These are phyloP conservation scores for Boletus albobrunnescens DNA, from an alignment of 1,284 basidiomycete species.

Conservation along the genomic window DNA sequence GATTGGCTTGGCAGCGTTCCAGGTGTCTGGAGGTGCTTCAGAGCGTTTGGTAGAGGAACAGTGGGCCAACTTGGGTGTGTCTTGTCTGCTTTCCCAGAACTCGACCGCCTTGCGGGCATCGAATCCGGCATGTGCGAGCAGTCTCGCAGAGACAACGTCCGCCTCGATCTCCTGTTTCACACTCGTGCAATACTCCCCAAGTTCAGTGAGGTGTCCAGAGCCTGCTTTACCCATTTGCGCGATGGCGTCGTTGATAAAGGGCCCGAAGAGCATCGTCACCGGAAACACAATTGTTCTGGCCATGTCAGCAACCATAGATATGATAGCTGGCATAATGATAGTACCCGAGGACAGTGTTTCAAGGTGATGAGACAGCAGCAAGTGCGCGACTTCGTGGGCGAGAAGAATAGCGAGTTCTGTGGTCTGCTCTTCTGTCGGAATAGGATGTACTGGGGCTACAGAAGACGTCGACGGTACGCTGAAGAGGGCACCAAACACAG, in stretches of 20 bases:
- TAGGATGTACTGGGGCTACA: conserved; percentile 32
- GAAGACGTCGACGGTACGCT: conserved; percentile 32
- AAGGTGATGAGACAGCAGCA: conserved; percentile 83
- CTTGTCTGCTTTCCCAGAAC: conserved; percentile 65
- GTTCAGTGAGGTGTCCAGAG: conserved; percentile 65
- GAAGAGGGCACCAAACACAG: conserved; percentile 47
- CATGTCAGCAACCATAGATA: conserved; percentile 74
- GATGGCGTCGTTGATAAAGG: conserved; percentile 87
- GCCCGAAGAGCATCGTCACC: conserved; percentile 83
- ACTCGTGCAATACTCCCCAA: conserved; percentile 69
- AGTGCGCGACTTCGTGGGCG: conserved; percentile 84
- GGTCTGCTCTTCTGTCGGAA: conserved; percentile 78
- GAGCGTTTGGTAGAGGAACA: conserved; percentile 35
- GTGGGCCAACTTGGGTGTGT: conserved; percentile 33
- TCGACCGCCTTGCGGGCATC: conserved; percentile 70
- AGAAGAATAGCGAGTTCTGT: conserved; percentile 80
- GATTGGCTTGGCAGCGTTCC: conserved; percentile 26
- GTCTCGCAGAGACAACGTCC: conserved; percentile 80
- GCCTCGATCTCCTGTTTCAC: conserved; percentile 82
- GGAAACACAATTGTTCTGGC: conserved; percentile 78
- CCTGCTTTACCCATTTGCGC: conserved; percentile 75
- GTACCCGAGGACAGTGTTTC: conserved; percentile 82
- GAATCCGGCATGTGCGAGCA: conserved; percentile 85
- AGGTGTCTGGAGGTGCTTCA: conserved; percentile 4
- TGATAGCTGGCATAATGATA: conserved; percentile 74